Percentiles rank a stretch among this genome's conserved stretches.
These are phyloP conservation scores for Botryotinia convoluta DNA, from an alignment of 2,329 filamentous ascomycete genomes.

Conservation along the genomic window DNA sequence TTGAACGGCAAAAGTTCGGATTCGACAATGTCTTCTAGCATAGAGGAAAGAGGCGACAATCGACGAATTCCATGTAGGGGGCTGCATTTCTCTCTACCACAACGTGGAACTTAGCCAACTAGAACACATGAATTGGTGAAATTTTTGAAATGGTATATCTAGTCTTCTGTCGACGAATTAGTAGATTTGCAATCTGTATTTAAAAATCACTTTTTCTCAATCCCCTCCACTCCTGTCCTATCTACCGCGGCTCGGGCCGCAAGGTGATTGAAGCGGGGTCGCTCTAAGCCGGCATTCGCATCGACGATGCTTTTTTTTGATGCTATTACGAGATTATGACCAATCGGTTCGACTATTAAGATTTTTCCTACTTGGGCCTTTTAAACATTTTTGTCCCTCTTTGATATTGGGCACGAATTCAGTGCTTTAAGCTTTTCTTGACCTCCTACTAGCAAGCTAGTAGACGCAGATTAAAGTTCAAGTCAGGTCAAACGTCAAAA, in stretches of 20 bases:
- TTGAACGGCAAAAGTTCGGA: neutral
- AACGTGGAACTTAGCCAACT: neutral
- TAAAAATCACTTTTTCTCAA: neutral
- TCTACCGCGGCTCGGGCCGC: conserved; percentile 11
- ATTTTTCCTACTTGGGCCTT: neutral
- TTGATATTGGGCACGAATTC: conserved; percentile 5
- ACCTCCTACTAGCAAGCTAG: too few species aligned
- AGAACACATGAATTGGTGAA: neutral
- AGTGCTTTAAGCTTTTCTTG: neutral
- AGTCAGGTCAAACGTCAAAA: conserved; percentile 1
- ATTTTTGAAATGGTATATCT: neutral
- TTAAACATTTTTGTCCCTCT: neutral
- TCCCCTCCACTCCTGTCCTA: neutral
- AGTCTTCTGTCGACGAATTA: neutral
- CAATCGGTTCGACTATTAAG: neutral
- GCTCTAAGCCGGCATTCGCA: neutral
- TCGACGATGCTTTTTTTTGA: neutral
- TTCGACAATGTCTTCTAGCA: neutral
- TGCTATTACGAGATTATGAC: neutral
- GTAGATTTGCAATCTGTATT: neutral
- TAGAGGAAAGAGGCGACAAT: neutral
- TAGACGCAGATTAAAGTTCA: neutral
- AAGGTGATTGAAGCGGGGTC: conserved; percentile 8
- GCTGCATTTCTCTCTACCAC: neutral
- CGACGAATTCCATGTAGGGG: neutral